A percentile compares a stretch with the other conserved stretches of the same genome.
These are phyloP conservation scores for Melampsora americana DNA, from an alignment of 1,284 basidiomycete genomes.

Conservation along the genomic window DNA sequence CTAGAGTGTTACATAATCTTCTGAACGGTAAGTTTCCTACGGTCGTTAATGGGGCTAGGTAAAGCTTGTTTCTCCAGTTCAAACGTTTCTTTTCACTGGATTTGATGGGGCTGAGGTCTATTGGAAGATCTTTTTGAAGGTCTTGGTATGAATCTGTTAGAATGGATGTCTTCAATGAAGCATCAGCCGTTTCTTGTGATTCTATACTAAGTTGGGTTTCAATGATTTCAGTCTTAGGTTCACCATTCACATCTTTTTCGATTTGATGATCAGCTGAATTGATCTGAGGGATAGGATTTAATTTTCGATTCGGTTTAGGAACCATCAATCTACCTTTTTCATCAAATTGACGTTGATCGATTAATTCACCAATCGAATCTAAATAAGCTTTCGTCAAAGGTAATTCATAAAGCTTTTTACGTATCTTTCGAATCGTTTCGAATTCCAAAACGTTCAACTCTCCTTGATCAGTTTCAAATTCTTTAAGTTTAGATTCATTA, in stretches of 20 bases:
- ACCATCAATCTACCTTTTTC: slow-evolving; percentile 3
- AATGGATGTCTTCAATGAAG: slow-evolving; percentile 30
- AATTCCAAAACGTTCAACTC: neutral
- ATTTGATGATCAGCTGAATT: too few relatives aligned
- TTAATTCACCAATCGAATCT: slow-evolving; percentile 10
- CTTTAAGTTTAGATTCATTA: neutral
- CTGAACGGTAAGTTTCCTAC: slow-evolving; percentile 95
- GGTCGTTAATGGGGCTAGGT: slow-evolving; percentile 90
- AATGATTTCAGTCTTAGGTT: neutral
- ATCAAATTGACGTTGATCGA: slow-evolving; percentile 18
- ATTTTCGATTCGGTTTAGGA: neutral
- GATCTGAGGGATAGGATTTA: neutral
- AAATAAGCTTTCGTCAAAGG: slow-evolving; percentile 41
- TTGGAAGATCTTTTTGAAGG: slow-evolving; percentile 32
- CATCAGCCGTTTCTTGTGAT: slow-evolving; percentile 4
- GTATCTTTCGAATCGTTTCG: neutral
- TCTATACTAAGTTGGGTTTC: neutral
- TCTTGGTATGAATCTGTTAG: slow-evolving; percentile 1
- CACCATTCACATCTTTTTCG: too few relatives aligned
- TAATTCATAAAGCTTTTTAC: slow-evolving; percentile 36
- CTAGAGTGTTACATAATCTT: slow-evolving; percentile 76
- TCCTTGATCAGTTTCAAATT: neutral
- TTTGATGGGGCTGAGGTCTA: slow-evolving; percentile 62
- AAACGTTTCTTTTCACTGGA: slow-evolving; percentile 81
- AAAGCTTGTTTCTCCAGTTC: slow-evolving; percentile 81